phyloP scores from a whole-genome alignment of 2,329 filamentous ascomycete species.

The Aspergillaceae sp. region DNA sequence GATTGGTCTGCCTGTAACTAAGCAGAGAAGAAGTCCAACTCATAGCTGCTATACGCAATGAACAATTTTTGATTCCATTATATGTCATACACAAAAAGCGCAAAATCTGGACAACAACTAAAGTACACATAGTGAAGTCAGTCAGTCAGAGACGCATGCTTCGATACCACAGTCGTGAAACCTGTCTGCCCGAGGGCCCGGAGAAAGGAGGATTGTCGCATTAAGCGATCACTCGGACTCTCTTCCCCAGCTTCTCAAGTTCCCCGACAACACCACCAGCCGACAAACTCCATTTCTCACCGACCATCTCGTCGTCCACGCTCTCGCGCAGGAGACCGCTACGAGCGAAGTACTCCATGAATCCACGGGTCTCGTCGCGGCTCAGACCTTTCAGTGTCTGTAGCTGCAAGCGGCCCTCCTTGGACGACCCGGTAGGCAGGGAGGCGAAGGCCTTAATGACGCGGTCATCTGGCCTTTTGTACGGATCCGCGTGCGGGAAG shows the following conservation, averaged over 20 bases:
- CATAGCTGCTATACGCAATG: no score
- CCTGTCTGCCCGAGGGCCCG: no score
- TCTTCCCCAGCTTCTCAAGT: conserved; percentile 61
- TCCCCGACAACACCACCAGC: conserved; percentile 78
- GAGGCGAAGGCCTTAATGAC: conserved; percentile 38
- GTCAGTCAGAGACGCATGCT: no score
- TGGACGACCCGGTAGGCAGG: conserved; percentile 18
- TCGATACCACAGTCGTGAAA: no score
- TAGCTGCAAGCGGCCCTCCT: conserved; percentile 35
- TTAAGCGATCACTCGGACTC: conserved; percentile 27
- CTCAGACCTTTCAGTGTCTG: conserved; percentile 58
- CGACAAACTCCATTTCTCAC: conserved; percentile 74
- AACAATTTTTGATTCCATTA: no score
- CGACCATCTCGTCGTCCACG: conserved; percentile 62
- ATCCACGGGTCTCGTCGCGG: conserved; percentile 63
- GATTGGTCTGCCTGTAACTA: no score
- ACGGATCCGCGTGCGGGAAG: conserved; percentile 44
- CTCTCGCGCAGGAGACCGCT: conserved; percentile 68
- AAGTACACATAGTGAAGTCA: no score
- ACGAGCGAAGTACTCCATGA: conserved; percentile 90
- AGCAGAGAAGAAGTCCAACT: no score
- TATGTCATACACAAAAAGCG: no score
- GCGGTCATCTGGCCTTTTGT: conserved; percentile 44
- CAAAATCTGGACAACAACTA: no score
- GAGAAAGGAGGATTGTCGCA: neutral